Base-by-base conservation (phyloP, 345 rosid species). In the Raphanus raphanistrum region DNA sequence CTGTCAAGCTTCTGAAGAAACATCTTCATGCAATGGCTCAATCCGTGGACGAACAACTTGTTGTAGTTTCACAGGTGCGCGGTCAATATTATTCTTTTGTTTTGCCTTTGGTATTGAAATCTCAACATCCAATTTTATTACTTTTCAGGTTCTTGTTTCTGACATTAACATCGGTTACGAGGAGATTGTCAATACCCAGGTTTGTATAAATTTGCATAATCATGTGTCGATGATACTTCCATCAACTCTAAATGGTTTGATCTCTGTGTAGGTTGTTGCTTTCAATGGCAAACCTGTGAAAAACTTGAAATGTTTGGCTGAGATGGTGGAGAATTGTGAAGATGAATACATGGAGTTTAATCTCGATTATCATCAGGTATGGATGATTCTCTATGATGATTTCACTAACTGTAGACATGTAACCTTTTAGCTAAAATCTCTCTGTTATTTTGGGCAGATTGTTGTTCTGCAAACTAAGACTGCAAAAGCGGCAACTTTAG, bases 131-230 rank as follows among this genome's bases (percentile, higher is more conserved):
- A 45, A 4, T 16, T 16, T 3, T 21, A 4, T 11, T 17, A 52
- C 55, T 69, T 69, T 25, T 68, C 74, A 92, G 97, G 98, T 94
- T 74, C 98, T 94, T 71, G 97, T 94, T 64, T 90, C 96, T 80
- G 98, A 90, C 80, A 84, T 91, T 31, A 94, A 92, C 81, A 92
- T 94, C 57, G 96, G 98, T 78, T 94, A 94, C 21, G 97, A 94
- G 66, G 98, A 90, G 58, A 90, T 94, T 75, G 93, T 94, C 82
- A 94, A 94, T 79, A 92, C 91, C 15, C 96, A 92, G 94, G 98
- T 90, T 21, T 60, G 82, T 69, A 2, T 55, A 55, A 55, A 41
- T 16, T 11, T 54, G 5, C 66, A 57, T 29, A 29, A 71, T 9
- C 61, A 38, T 64, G 25, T 33, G 15, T 5, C 58, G n/a, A 43